Base-by-base conservation (phyloP, 164 flowering plant genomes). In the Vitis cinerea region DNA sequence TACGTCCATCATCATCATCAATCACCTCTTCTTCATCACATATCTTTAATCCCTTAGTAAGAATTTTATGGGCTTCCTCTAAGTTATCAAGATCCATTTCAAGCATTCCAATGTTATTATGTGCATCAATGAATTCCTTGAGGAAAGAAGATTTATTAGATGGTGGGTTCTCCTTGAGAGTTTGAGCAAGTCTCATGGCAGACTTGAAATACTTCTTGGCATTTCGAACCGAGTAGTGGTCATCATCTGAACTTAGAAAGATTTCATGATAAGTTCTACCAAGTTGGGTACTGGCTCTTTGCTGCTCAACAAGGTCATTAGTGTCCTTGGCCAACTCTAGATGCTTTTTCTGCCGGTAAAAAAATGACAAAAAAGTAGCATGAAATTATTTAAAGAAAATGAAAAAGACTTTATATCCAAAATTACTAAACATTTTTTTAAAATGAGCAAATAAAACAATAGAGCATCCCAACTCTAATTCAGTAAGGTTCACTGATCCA, bases 191-290 rank as follows among this genome's bases (percentile, higher is more conserved):
- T 52, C 84, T 70, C 99, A 96, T 88, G 12, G 99, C 85, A n/a
- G 77, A 74, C 47, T 68, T 83, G 80, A 96, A 96, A 78, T 93
- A 92, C 84, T 90, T 92, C 69, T 84, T 93, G 64, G 98, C 90
- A 81, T 87, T 96, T 31, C 84, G 75, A 60, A 87, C 65, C 4
- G 97, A 83, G 51, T 37, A 69, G 64, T 87, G 88, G 52, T 91
- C 97, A 77, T 83, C 84, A 0, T 89, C 91, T 14, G 90, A 83
- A 69, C 58, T 83, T 57, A 80, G 23, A 76, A 86, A 89, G 76
- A 96, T 77, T 74, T 93, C 98, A 83, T 91, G 88, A 85, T 93
- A 93, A 11, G 97, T 92, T 58, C 99, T 87, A 19, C 98, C 99
- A 65, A 96, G 97, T 74, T 96, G 99, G 11, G 98, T 96, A 70